Evolutionary conservation across 768 basidiomycete species (phyloP).

Genomic region (Pulveroboletus ravenelii): DNA sequence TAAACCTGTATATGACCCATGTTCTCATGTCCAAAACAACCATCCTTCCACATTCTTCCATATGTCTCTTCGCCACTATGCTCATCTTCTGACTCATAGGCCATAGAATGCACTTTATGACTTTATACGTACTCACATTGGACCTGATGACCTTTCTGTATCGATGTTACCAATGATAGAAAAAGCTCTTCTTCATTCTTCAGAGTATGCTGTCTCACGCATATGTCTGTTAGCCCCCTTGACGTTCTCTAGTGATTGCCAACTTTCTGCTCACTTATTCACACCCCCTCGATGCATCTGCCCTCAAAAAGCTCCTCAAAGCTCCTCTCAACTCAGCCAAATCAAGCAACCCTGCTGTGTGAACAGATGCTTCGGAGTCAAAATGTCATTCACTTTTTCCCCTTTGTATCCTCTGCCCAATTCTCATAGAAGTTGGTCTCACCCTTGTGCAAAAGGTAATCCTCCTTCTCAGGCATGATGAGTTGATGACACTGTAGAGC

Average conservation of each 20-base stretch:
- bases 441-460: conserved; percentile 41
- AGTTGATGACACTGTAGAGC: too few relatives aligned
- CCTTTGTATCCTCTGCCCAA: conserved; percentile 72
- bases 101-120: conserved; percentile 51
- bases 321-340: conserved; percentile 66
- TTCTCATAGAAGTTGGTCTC: conserved; percentile 86
- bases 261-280: conserved; percentile 55
- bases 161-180: conserved; percentile 69
- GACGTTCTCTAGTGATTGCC: conserved; percentile 41
- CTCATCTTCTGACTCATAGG: conserved; percentile 7
- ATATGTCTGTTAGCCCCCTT: neutral
- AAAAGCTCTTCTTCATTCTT: conserved; percentile 75
- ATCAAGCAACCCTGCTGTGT: conserved; percentile 62
- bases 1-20: conserved; percentile 52
- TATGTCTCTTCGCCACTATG: conserved; percentile 29
- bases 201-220: conserved; percentile 46
- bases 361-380: conserved; percentile 50
- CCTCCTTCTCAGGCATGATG: conserved; percentile 31
- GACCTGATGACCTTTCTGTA: conserved; percentile 45
- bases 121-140: conserved; percentile 54
- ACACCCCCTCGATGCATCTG: conserved; percentile 42
- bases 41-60: conserved; percentile 56
- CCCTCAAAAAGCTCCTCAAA: conserved; percentile 51
- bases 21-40: conserved; percentile 65
- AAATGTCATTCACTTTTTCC: conserved; percentile 45